Percentiles rank a stretch among this genome's conserved stretches.
Evolutionary conservation across 2,329 filamentous ascomycete species (phyloP).

Genomic region (Nigrospora oryzae): DNA sequence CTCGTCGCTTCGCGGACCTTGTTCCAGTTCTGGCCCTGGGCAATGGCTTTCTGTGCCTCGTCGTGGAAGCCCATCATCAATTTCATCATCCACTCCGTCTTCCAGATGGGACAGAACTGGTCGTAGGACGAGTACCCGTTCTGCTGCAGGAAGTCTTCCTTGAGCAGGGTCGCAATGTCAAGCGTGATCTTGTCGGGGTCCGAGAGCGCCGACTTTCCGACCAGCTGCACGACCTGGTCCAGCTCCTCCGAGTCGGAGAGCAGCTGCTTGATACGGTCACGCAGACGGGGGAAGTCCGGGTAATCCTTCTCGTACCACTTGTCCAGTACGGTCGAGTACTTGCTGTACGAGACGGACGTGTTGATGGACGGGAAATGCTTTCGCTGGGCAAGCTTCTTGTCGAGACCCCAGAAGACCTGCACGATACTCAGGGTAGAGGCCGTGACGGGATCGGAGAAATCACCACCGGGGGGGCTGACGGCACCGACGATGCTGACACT

Average conservation of each 20-base stretch:
- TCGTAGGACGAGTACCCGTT: slow-evolving; percentile 99
- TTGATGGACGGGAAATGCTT: slow-evolving; percentile 99
- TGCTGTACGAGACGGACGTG: slow-evolving; percentile 89
- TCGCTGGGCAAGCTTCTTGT: slow-evolving; percentile 98
- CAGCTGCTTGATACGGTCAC: slow-evolving; percentile 88
- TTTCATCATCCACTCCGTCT: slow-evolving; percentile 99
- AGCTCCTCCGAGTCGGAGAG: slow-evolving; percentile 93
- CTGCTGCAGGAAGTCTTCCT: slow-evolving; percentile 98
- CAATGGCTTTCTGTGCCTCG: slow-evolving; percentile 90
- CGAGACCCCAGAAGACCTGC: slow-evolving; percentile 98
- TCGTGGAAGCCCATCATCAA: slow-evolving; percentile 97
- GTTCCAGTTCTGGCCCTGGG: slow-evolving; percentile 82
- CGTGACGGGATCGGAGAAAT: slow-evolving; percentile 98
- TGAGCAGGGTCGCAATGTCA: slow-evolving; percentile 82
- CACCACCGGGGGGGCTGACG: slow-evolving; percentile 93
- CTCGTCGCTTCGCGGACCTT: slow-evolving; percentile 87
- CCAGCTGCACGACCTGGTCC: slow-evolving; percentile 96
- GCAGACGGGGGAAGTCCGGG: slow-evolving; percentile 87
- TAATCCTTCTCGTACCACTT: slow-evolving; percentile 91
- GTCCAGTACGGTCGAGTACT: slow-evolving; percentile 84
- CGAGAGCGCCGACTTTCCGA: slow-evolving; percentile 92
- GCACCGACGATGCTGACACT: slow-evolving; percentile 97
- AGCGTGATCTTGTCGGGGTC: slow-evolving; percentile 98
- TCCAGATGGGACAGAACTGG: slow-evolving; percentile 98
- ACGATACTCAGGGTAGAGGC: slow-evolving; percentile 91